Percentiles rank a stretch among this genome's conserved stretches.
phyloP scores from a whole-genome alignment of 1,139 yeast species.

The Magnusiomyces ingens region DNA sequence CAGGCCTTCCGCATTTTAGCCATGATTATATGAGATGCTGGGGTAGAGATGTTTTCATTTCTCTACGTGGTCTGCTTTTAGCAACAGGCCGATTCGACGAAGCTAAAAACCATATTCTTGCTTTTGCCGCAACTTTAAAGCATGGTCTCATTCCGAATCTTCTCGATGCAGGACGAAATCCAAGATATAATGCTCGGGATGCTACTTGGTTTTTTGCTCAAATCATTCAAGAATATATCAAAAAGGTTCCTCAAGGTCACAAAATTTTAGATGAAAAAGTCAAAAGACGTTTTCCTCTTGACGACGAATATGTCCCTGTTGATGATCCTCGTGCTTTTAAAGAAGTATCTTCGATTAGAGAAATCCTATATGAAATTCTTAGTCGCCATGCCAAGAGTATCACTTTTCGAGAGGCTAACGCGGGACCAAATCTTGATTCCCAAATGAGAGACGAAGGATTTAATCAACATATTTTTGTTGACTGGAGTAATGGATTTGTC shows the following conservation, averaged over 20 bases:
- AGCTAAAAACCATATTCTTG: slow-evolving; percentile 74
- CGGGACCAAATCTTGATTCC: slow-evolving; percentile 79
- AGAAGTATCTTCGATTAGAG: slow-evolving; percentile 61
- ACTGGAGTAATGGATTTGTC: slow-evolving; percentile 82
- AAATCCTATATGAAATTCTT: slow-evolving; percentile 73
- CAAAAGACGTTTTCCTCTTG: slow-evolving; percentile 79
- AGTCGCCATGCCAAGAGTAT: slow-evolving; percentile 84
- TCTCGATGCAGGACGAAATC: slow-evolving; percentile 87
- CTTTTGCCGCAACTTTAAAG: slow-evolving; percentile 85
- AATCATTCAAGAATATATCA: slow-evolving; percentile 74
- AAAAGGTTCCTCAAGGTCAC: slow-evolving; percentile 60
- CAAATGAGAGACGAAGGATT: slow-evolving; percentile 94
- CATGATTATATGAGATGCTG: slow-evolving; percentile 91
- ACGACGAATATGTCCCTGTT: slow-evolving; percentile 66
- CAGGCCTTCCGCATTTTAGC: slow-evolving; percentile 93
- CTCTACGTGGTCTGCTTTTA: slow-evolving; percentile 73
- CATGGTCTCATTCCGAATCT: slow-evolving; percentile 94
- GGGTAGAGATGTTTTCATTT: slow-evolving; percentile 94
- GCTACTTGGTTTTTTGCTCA: slow-evolving; percentile 95
- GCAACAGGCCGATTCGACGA: slow-evolving; percentile 73
- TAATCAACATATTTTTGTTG: slow-evolving; percentile 71
- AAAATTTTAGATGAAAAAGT: slow-evolving; percentile 64
- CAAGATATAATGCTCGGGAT: slow-evolving; percentile 93
- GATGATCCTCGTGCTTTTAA: slow-evolving; percentile 73
- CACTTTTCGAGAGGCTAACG: slow-evolving; percentile 88